phyloP scores from a whole-genome alignment of 768 basidiomycete genomes.

The Rhodotorula sphaerocarpa region DNA sequence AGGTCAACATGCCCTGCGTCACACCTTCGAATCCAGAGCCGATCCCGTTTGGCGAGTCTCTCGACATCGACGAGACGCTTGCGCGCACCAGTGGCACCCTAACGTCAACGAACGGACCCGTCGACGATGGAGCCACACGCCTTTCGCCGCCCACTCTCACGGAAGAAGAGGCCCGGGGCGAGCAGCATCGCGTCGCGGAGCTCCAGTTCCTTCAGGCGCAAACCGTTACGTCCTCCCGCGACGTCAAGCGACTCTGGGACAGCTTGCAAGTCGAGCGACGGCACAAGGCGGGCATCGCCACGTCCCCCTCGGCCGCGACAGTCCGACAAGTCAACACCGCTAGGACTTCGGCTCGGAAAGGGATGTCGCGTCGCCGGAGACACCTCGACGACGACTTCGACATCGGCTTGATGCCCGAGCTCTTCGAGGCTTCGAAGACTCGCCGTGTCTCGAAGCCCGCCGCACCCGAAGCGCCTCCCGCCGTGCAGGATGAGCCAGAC shows the following conservation, averaged over 20 bases:
- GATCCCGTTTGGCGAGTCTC: slow-evolving; percentile 77
- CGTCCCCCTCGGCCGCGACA: too few species aligned
- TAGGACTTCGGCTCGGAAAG: too few species aligned
- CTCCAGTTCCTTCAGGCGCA: slow-evolving; percentile 69
- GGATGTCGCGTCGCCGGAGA: too few species aligned
- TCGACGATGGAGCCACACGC: slow-evolving; percentile 34
- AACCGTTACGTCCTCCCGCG: slow-evolving; percentile 60
- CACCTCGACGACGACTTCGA: too few species aligned
- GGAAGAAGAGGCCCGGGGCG: slow-evolving; percentile 51
- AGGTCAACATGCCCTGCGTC: slow-evolving; percentile 89
- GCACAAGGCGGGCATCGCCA: too few species aligned
- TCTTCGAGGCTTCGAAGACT: too few species aligned
- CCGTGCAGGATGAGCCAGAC: too few species aligned
- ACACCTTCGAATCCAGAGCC: slow-evolving; percentile 81
- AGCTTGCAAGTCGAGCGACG: neutral
- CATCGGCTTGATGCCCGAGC: too few species aligned
- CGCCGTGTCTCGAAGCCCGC: too few species aligned
- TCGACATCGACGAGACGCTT: slow-evolving; percentile 53
- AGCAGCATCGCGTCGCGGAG: slow-evolving; percentile 58
- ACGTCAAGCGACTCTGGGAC: slow-evolving; percentile 55
- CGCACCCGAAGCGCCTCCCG: too few species aligned
- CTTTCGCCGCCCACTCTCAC: slow-evolving; percentile 36
- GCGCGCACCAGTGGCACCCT: slow-evolving; percentile 24
- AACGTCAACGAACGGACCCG: slow-evolving; percentile 50
- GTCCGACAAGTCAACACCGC: too few species aligned